Percentiles rank a stretch among this genome's conserved stretches.
Evolutionary conservation across 352 stramenopile species (phyloP).

Genomic region (Sclerospora graminicola): DNA sequence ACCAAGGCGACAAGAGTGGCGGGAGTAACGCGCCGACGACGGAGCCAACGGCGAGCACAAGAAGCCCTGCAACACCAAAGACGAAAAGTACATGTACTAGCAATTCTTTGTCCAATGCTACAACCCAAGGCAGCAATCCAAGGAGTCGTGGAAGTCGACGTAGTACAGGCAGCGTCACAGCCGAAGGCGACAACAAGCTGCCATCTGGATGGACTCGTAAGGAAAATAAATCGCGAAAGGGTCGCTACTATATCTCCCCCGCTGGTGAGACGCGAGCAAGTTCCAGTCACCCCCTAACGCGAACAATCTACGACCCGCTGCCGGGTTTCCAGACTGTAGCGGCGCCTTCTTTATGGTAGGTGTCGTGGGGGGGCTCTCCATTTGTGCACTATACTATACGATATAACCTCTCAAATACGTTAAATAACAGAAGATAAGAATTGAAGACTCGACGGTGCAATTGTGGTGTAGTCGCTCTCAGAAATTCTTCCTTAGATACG

Average conservation of each 20-base stretch:
- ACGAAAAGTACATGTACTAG: conserved; percentile 4
- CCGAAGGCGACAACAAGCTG: conserved; percentile 28
- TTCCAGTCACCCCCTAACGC: no score
- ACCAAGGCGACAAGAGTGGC: conserved; percentile 4
- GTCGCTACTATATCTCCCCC: conserved; percentile 74
- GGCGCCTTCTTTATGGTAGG: no score
- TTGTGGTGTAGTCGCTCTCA: no score
- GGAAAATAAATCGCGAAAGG: conserved; percentile 82
- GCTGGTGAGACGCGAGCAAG: conserved; percentile 72
- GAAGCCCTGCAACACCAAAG: neutral
- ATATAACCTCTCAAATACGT: no score
- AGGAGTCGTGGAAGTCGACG: conserved; percentile 15
- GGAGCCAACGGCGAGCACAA: neutral
- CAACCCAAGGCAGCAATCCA: conserved; percentile 9
- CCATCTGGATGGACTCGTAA: conserved; percentile 72
- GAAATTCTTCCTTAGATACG: no score
- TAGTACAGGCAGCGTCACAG: conserved; percentile 13
- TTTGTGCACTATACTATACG: no score
- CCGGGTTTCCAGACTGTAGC: no score
- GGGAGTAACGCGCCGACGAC: conserved; percentile 1
- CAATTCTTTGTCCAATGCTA: conserved; percentile 5
- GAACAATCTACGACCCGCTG: no score
- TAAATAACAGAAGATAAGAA: no score
- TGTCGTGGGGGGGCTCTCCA: no score
- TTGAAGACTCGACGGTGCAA: no score